Evolutionary conservation across 106 monocot species (phyloP).

Genomic region (Vanilla planifolia): DNA sequence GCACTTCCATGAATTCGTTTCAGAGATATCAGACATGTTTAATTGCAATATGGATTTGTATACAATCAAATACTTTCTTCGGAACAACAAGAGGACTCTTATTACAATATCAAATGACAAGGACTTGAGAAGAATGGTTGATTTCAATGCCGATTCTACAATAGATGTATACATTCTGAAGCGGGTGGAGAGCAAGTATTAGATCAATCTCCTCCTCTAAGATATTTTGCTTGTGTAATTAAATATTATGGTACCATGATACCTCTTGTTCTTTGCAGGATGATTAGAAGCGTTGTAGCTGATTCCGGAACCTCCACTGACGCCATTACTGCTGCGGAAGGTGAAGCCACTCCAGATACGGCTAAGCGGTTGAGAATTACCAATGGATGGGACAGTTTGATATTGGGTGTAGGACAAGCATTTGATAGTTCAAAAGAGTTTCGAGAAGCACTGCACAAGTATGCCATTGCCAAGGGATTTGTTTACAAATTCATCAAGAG

Average conservation of each 20-base stretch:
- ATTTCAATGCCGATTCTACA: conserved; percentile 69
- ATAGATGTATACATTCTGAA: conserved; percentile 71
- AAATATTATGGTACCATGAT: background rate
- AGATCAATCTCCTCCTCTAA: background rate
- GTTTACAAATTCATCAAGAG: conserved; percentile 79
- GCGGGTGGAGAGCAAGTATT: conserved; percentile 63
- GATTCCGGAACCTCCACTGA: conserved; percentile 42
- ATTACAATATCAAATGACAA: conserved; percentile 93
- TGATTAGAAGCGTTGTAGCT: conserved; percentile 31
- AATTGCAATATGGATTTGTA: conserved; percentile 32
- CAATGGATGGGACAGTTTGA: conserved; percentile 56
- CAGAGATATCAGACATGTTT: conserved; percentile 82
- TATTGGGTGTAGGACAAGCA: conserved; percentile 81
- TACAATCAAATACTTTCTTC: conserved; percentile 90
- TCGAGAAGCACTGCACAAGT: conserved; percentile 88
- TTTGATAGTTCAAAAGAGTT: conserved; percentile 67
- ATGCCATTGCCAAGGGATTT: conserved; percentile 85
- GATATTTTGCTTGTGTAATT: too few species aligned
- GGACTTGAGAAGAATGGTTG: conserved; percentile 82
- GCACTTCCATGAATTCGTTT: conserved; percentile 47
- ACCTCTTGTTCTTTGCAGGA: conserved; percentile 26
- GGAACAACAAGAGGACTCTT: conserved; percentile 65
- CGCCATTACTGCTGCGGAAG: conserved; percentile 20
- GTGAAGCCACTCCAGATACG: conserved; percentile 22
- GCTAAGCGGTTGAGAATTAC: conserved; percentile 37